Percentiles rank a stretch among this genome's conserved stretches.
These are phyloP conservation scores for Arthrobotrys iridis DNA, from an alignment of 2,329 filamentous ascomycete genomes.

Conservation along the genomic window DNA sequence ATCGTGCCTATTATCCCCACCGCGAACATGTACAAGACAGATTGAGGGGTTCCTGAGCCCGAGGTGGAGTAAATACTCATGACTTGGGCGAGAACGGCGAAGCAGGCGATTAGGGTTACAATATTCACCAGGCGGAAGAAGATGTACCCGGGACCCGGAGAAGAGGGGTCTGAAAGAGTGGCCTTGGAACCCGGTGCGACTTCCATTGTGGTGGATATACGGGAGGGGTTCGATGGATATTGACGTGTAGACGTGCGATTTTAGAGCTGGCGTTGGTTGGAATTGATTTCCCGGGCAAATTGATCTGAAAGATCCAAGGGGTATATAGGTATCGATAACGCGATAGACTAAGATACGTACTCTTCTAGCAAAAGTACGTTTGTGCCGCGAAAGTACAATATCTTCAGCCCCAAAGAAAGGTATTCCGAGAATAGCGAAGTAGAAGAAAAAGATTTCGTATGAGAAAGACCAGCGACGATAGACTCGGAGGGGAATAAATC, in stretches of 20 bases:
- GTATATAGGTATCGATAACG: background rate
- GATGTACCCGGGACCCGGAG: conserved; percentile 47
- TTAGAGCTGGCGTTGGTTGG: background rate
- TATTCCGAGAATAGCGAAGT: background rate
- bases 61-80: conserved; percentile 35
- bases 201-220: conserved; percentile 27
- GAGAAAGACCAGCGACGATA: background rate
- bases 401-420: background rate
- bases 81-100: conserved; percentile 42
- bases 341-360: background rate
- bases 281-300: background rate
- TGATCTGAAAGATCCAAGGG: background rate
- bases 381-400: background rate
- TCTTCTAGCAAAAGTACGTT: background rate
- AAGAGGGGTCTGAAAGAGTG: conserved; percentile 17
- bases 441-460: background rate
- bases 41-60: conserved; percentile 14
- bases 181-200: conserved; percentile 42
- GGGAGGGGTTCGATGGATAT: background rate
- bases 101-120: conserved; percentile 39
- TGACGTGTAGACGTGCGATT: background rate
- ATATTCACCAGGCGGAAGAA: conserved; percentile 49
- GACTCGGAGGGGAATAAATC: conserved; percentile 6
- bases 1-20: conserved; percentile 49
- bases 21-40: conserved; percentile 38